These are phyloP conservation scores for Aureobasidium uvarum DNA, from an alignment of 2,329 filamentous ascomycete genomes.

Conservation along the genomic window DNA sequence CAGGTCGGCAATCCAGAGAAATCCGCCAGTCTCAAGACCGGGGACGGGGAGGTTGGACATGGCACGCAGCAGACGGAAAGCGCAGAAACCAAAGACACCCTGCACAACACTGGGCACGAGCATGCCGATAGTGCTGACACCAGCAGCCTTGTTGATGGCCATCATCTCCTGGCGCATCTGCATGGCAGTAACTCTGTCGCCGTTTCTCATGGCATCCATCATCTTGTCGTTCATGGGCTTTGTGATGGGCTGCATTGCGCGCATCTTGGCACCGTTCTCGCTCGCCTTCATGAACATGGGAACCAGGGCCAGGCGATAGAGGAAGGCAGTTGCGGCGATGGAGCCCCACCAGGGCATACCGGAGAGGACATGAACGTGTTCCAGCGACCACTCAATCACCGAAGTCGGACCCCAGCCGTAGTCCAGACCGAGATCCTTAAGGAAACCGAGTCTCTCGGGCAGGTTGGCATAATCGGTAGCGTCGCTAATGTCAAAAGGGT, in stretches of 20 bases:
- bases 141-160: constrained; percentile 54
- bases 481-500: constrained; percentile 13
- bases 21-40: constrained; percentile 66
- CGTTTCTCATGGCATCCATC: constrained; percentile 43
- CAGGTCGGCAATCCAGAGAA: constrained; percentile 77
- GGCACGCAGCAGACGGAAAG: constrained; percentile 71
- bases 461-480: constrained; percentile 14
- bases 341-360: constrained; percentile 81
- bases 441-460: constrained; percentile 71
- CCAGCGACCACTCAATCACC: constrained; percentile 70
- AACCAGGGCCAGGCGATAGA: constrained; percentile 64
- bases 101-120: constrained; percentile 59
- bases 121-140: constrained; percentile 53
- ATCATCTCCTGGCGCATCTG: constrained; percentile 50
- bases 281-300: constrained; percentile 63
- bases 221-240: constrained; percentile 59
- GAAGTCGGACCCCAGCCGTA: constrained; percentile 80
- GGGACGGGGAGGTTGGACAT: constrained; percentile 81
- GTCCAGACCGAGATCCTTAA: constrained; percentile 79
- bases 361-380: constrained; percentile 74
- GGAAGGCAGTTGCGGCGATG: constrained; percentile 63
- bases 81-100: constrained; percentile 72
- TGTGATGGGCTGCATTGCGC: constrained; percentile 58
- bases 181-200: constrained; percentile 52
- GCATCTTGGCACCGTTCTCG: constrained; percentile 62